These are phyloP conservation scores for Wallacemonas sp. DNA, from an alignment of 208 protist species.

Conservation along the genomic window DNA sequence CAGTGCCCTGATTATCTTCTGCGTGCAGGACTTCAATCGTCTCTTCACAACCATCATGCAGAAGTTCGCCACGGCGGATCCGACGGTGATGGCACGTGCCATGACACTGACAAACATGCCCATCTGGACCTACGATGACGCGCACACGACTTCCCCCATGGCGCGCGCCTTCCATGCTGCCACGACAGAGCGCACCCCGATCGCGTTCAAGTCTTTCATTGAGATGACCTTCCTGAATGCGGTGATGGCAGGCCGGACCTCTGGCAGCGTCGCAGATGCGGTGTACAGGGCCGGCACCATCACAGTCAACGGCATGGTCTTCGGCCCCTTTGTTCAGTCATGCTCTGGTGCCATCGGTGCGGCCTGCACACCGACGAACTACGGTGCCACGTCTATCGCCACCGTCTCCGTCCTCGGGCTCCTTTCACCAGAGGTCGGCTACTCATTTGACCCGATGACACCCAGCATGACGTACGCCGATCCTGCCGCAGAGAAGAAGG, in stretches of 20 bases:
- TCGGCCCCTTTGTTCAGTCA: constrained; percentile 15
- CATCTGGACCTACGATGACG: constrained; percentile 26
- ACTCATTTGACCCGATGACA: constrained; percentile 13
- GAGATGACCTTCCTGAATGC: background rate
- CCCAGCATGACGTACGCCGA: constrained; percentile 33
- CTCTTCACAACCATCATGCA: constrained; percentile 15
- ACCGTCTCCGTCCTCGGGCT: constrained; percentile 19
- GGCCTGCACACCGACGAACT: constrained; percentile 32
- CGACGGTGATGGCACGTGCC: constrained; percentile 19
- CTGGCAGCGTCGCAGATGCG: constrained; percentile 5
- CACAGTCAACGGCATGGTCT: constrained; percentile 16
- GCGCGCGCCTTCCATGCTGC: constrained; percentile 10
- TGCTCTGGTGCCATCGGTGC: background rate
- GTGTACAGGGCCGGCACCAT: constrained; percentile 25
- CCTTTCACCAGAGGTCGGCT: constrained; percentile 15
- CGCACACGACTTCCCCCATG: background rate
- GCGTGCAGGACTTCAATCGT: constrained; percentile 24
- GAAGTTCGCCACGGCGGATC: constrained; percentile 2
- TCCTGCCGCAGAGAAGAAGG: background rate
- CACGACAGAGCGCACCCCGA: background rate
- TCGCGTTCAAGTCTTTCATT: constrained; percentile 7
- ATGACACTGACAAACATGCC: constrained; percentile 41
- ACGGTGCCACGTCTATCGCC: constrained; percentile 37
- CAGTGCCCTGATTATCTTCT: constrained; percentile 16
- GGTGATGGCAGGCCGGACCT: constrained; percentile 6